Percentiles rank a stretch among this genome's conserved stretches.
Conservation (phyloP, 768 basidiomycete species). For the Fomitopsis pulvina region DNA sequence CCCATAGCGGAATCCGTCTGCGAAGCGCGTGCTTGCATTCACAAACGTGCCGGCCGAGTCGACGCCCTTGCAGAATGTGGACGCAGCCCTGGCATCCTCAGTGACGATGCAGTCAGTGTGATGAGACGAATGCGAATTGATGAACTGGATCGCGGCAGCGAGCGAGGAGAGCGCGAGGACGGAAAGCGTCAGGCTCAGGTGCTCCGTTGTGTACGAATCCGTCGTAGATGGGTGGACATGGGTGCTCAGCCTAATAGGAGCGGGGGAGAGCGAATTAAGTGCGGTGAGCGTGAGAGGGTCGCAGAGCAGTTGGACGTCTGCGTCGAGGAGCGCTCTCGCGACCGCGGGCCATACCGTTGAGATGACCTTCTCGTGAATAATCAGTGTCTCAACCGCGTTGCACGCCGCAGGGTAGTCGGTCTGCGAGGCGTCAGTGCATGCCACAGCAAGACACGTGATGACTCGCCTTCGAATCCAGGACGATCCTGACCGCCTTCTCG, state of each 20-base stretch:
- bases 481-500: slow-evolving; percentile 76
- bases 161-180: slow-evolving; percentile 72
- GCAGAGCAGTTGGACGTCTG: slow-evolving; percentile 74
- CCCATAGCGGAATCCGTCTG: slow-evolving; percentile 94
- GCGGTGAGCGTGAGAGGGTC: slow-evolving; percentile 59
- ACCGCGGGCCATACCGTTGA: slow-evolving; percentile 76
- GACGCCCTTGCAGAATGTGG: slow-evolving; percentile 78
- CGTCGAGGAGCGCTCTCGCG: slow-evolving; percentile 61
- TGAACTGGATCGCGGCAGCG: slow-evolving; percentile 71
- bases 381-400: slow-evolving; percentile 85
- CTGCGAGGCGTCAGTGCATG: slow-evolving; percentile 32
- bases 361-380: slow-evolving; percentile 74
- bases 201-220: slow-evolving; percentile 80
- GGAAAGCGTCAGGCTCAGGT: slow-evolving; percentile 79
- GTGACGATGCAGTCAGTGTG: slow-evolving; percentile 95
- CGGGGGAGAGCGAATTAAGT: slow-evolving; percentile 33
- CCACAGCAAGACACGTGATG: background rate
- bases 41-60: slow-evolving; percentile 91
- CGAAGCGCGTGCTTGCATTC: slow-evolving; percentile 93
- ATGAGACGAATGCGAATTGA: slow-evolving; percentile 90
- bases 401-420: slow-evolving; percentile 94
- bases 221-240: slow-evolving; percentile 48
- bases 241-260: slow-evolving; percentile 29
- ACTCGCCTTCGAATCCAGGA: slow-evolving; percentile 85
- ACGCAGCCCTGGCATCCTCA: slow-evolving; percentile 57